phyloP scores from a whole-genome alignment of 2,329 filamentous ascomycete genomes.

The Aspergillus sp. region DNA sequence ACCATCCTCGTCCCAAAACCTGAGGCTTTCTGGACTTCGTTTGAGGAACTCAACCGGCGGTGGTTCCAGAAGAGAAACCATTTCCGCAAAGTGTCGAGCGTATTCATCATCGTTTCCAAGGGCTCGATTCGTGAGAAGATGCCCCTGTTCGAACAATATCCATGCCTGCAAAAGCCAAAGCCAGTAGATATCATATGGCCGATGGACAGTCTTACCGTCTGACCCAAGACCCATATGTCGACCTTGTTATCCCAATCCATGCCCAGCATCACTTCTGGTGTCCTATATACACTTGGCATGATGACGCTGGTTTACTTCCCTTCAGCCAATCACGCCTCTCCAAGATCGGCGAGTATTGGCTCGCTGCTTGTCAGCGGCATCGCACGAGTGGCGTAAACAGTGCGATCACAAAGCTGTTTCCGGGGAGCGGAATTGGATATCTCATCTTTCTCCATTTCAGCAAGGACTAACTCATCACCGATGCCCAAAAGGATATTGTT shows the following conservation, averaged over 20 bases:
- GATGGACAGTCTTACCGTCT: constrained; percentile 29
- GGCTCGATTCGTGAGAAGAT: constrained; percentile 30
- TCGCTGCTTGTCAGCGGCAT: constrained; percentile 21
- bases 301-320: constrained; percentile 17
- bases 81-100: constrained; percentile 36
- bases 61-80: constrained; percentile 32
- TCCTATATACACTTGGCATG: constrained; percentile 13
- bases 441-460: constrained; percentile 29
- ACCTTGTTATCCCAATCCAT: constrained; percentile 34
- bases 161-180: constrained; percentile 17
- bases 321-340: constrained; percentile 31
- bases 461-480: constrained; percentile 24
- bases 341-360: constrained; percentile 39
- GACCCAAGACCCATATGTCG: constrained; percentile 41
- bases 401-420: constrained; percentile 29
- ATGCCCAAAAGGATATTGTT: constrained; percentile 35
- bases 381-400: constrained; percentile 32
- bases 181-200: constrained; percentile 3
- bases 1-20: constrained; percentile 30
- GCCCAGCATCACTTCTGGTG: constrained; percentile 34
- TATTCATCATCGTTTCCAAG: constrained; percentile 22
- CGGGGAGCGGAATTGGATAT: constrained; percentile 27
- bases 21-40: constrained; percentile 15
- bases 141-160: constrained; percentile 36
- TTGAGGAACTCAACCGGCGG: constrained; percentile 26